Evolutionary conservation across 2,329 filamentous ascomycete genomes (phyloP).

Genomic region (Aplosporella prunicola): DNA sequence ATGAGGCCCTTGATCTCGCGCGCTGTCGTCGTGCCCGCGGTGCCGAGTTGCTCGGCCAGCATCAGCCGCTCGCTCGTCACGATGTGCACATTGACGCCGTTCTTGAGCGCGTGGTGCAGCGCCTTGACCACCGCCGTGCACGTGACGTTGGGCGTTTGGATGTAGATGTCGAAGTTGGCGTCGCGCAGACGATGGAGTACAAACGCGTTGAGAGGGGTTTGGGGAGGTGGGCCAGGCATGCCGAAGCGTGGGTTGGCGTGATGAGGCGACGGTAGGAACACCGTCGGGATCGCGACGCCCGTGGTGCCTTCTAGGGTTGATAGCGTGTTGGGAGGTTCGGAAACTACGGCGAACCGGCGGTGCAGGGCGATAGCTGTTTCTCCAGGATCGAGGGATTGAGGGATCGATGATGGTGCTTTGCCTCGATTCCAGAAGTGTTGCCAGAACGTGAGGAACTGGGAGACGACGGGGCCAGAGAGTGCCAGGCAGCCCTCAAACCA

Average conservation of each 20-base stretch:
- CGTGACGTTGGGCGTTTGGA: constrained; percentile 74
- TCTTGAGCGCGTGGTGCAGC: constrained; percentile 50
- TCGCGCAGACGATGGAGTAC: constrained; percentile 51
- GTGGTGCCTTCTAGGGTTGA: neutral
- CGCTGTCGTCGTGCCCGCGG: constrained; percentile 63
- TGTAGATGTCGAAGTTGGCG: constrained; percentile 51
- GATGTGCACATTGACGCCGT: constrained; percentile 60
- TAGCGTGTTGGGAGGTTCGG: constrained; percentile 9
- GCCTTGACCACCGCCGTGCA: constrained; percentile 53
- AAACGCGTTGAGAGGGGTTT: constrained; percentile 59
- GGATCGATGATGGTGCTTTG: no score
- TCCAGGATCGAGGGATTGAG: constrained; percentile 3
- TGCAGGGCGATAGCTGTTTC: constrained; percentile 1
- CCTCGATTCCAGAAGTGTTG: constrained; percentile 52
- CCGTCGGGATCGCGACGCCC: constrained; percentile 36
- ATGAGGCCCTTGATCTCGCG: constrained; percentile 53
- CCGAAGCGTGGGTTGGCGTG: constrained; percentile 56
- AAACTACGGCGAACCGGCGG: neutral
- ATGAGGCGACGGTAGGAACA: constrained; percentile 67
- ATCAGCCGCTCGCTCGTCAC: constrained; percentile 62
- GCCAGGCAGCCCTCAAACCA: constrained; percentile 75
- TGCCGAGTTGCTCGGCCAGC: constrained; percentile 71
- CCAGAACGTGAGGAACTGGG: constrained; percentile 58
- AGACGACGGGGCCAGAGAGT: constrained; percentile 53
- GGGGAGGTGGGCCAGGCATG: constrained; percentile 41